A percentile compares a stretch with the other conserved stretches of the same genome.
phyloP scores from a whole-genome alignment of 2,329 filamentous ascomycete species.

The Botrytis galanthina region DNA sequence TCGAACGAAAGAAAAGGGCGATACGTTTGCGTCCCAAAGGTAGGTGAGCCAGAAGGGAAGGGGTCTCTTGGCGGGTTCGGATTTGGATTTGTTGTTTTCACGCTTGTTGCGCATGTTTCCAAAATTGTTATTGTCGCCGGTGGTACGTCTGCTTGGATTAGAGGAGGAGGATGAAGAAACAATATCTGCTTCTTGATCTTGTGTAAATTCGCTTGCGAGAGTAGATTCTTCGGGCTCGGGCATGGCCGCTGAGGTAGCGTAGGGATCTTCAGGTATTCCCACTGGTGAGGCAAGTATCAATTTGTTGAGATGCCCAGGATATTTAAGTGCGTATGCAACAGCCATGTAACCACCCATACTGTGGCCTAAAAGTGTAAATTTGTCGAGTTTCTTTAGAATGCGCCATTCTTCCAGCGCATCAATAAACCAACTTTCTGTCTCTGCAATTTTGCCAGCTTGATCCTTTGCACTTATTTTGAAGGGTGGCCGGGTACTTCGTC shows the following conservation, averaged over 20 bases:
- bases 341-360: conserved; percentile 94
- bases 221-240: conserved; percentile 74
- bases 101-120: conserved; percentile 48
- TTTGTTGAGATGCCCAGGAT: conserved; percentile 92
- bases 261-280: conserved; percentile 90
- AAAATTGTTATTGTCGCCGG: conserved; percentile 50
- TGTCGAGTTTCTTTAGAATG: conserved; percentile 80
- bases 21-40: conserved; percentile 96
- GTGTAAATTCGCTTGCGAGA: conserved; percentile 73
- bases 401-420: conserved; percentile 97
- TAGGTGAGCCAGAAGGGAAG: conserved; percentile 85
- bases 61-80: conserved; percentile 46
- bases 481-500: conserved; percentile 75
- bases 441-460: conserved; percentile 72
- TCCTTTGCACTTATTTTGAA: conserved; percentile 86
- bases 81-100: conserved; percentile 37
- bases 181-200: conserved; percentile 60
- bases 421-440: conserved; percentile 94
- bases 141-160: conserved; percentile 26
- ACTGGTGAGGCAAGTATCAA: conserved; percentile 93
- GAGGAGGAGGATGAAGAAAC: conserved; percentile 43
- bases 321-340: conserved; percentile 92
- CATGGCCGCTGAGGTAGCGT: conserved; percentile 77
- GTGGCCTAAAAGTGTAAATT: conserved; percentile 90
- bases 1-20: conserved; percentile 87